phyloP scores from a whole-genome alignment of 441 rosid species.

The Eutrema salsugineum region DNA sequence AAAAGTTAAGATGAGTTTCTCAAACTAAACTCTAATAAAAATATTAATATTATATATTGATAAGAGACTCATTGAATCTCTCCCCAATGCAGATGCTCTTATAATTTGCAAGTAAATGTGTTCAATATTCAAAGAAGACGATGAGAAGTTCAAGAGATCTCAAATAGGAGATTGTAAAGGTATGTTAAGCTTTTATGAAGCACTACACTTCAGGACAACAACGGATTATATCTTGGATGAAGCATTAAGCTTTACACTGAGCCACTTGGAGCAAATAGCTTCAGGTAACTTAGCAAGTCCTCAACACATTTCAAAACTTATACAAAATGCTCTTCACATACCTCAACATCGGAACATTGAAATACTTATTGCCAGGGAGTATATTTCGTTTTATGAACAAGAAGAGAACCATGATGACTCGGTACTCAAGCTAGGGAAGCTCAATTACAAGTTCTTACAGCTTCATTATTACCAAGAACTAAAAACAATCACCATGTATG shows the following conservation, averaged over 20 bases:
- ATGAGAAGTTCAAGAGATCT: not conserved
- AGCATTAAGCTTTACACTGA: not conserved
- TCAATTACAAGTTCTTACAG: slow-evolving; percentile 16
- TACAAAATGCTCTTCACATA: slow-evolving; percentile 26
- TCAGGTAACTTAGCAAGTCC: not conserved
- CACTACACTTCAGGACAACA: not conserved
- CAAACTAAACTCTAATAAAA: too few species aligned
- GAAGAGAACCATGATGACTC: not conserved
- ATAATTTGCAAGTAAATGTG: not conserved
- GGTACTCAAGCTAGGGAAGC: slow-evolving; percentile 13
- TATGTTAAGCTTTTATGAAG: slow-evolving; percentile 21
- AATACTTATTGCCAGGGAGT: not conserved
- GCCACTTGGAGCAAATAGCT: not conserved
- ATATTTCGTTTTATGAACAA: slow-evolving; percentile 13
- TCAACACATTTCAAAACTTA: slow-evolving; percentile 19
- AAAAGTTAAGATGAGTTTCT: too few species aligned
- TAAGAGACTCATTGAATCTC: too few species aligned
- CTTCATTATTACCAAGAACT: slow-evolving; percentile 9
- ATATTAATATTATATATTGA: too few species aligned
- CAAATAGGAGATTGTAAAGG: not conserved
- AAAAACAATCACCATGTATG: not conserved
- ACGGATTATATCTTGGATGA: slow-evolving; percentile 12
- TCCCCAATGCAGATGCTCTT: too few species aligned
- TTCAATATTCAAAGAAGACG: slow-evolving; percentile 6
- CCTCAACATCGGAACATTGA: slow-evolving; percentile 24